Base-by-base conservation (phyloP, 2,329 filamentous ascomycete genomes). In the Clonostachys chloroleuca region DNA sequence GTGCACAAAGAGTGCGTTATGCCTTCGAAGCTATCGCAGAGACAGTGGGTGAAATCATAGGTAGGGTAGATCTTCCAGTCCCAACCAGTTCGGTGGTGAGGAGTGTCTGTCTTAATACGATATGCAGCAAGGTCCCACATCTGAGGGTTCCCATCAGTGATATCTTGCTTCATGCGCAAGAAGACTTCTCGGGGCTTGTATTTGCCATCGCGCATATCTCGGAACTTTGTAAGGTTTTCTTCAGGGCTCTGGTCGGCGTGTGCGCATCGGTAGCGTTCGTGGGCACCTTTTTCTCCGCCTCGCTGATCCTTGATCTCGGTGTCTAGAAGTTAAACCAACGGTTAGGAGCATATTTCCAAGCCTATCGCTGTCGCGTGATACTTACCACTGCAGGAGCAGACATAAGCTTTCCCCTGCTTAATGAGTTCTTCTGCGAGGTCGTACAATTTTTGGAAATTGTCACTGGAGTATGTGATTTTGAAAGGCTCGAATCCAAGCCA, bases 101-200 rank as follows among this genome's bases (percentile, higher is more conserved):
- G 77, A 51, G 75, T 75, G 44, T 49, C 34, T 49, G 80, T 70
- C 42, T 88, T 84, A 52, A 97, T 85, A 51, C 92, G 83, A 67
- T 96, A 97, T 14, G 92, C 92, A 3, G 89, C 88, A 45, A 96
- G 70, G 73, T 97, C 92, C 92, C 92, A 96, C 88, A 96, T 92
- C 67, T 95, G 89, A 7, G 92, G 91, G 64, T 96, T 96, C 33
- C 87, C 85, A 57, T 87, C 84, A 43, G 81, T 80, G 52, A 89
- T 89, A 54, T 90, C 81, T 75, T 95, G 89, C 73, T 95, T 95
- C 92, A 97, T 96, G 51, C 92, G 84, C 45, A 97, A 73, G 58
- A 90, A 87, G 2, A 90, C 92, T 64, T 90, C 85, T 57, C 83
- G 82, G 1, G 90, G 85, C 64, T 87, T 85, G 69, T 96, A 96